Base-by-base conservation (phyloP, 495 filamentous ascomycete species). In the Pseudotulostoma volvatum region DNA sequence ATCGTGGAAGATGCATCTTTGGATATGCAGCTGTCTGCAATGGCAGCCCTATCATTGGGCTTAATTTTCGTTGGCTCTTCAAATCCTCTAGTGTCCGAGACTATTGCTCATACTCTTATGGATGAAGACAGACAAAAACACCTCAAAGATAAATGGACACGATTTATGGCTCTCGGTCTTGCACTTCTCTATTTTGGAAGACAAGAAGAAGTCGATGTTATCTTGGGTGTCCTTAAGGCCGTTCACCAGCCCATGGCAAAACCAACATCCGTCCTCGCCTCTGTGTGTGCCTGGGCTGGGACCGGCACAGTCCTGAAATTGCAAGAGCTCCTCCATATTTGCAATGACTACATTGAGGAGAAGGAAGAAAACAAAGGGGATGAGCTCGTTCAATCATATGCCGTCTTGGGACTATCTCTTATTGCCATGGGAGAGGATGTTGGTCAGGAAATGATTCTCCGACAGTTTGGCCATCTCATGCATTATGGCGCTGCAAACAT, bases 351-450 rank as follows among this genome's bases (percentile, higher is more conserved):
- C 47, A 84, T 95, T 44, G 92, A 96, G 46, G 85, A 92, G 21
- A 79, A 79, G 32, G 85, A 92, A 38, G 85, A 81, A 50, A 82
- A 90, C 67, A 88, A 92, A 59, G 82, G 80, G 33, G 87, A 95
- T 43, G 87, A 95, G 61, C 64, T 96, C 33, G 74, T 88, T 35
- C 90, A 99, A 54, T 79, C 86, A 3, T 99, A 99, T 56, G 92
- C 90, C 42, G 87, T 96, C 13, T 67, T 99, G 34, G 92, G 92
- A 46, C 71, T 99, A 20, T 84, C 85, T 20, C 66, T 99, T 31
- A 86, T 99, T 40, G 80, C 90, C 14, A 96, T 96, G 90, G 90
- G 90, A 41, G 90, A 99, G 59, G 92, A 99, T 34, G 77, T 96
- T 44, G 92, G 92, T 7, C 88, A 96, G 56, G 90, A 99, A 49